These are phyloP conservation scores for Penicillium glabrum DNA, from an alignment of 2,329 filamentous ascomycete species.

Conservation along the genomic window DNA sequence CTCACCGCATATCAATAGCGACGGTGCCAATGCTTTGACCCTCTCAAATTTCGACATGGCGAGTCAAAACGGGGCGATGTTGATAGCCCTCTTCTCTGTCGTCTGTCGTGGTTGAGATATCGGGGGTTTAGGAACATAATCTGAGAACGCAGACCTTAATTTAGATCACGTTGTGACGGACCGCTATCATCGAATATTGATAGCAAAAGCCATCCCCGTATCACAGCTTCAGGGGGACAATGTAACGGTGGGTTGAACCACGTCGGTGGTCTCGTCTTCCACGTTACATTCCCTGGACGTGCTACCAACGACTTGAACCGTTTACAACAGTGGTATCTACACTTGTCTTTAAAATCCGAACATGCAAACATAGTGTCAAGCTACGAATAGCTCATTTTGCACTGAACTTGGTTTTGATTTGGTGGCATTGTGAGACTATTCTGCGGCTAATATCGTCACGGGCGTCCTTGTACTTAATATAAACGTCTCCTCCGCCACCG, in stretches of 20 bases:
- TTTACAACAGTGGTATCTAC: neutral
- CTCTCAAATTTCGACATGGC: neutral
- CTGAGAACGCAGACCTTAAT: neutral
- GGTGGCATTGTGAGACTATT: neutral
- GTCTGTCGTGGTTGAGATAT: neutral
- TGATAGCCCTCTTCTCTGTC: neutral
- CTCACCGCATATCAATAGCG: slow-evolving; percentile 1
- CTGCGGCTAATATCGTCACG: neutral
- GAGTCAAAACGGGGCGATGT: neutral
- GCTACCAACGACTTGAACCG: neutral
- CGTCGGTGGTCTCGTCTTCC: neutral
- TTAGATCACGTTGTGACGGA: neutral
- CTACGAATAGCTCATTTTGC: neutral
- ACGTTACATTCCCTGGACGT: neutral
- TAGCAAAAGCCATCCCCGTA: neutral
- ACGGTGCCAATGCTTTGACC: neutral
- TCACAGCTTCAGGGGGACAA: neutral
- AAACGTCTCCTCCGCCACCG: neutral
- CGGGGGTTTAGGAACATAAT: neutral
- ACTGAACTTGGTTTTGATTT: neutral
- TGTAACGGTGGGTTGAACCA: slow-evolving; percentile 1
- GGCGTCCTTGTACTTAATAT: neutral
- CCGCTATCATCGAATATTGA: neutral
- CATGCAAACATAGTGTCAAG: neutral
- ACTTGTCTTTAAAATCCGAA: neutral